Percentiles rank a stretch among this genome's conserved stretches.
phyloP scores from a whole-genome alignment of 108 stramenopile genomes.

The Fragilaria crotonensis region DNA sequence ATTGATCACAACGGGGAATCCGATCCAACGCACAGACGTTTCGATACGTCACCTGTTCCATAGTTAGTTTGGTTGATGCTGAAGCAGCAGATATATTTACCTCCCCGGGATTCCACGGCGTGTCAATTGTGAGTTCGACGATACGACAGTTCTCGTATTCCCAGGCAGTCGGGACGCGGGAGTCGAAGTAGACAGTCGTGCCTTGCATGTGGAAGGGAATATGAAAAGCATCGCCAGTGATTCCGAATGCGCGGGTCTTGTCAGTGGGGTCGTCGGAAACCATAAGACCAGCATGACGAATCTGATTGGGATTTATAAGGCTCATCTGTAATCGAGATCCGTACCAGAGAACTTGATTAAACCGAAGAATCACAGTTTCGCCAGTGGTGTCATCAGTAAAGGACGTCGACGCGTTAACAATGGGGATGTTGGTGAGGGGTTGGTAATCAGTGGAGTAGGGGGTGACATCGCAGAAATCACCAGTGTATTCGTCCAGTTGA shows the following conservation, averaged over 20 bases:
- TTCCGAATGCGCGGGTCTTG: not conserved
- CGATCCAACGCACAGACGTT: not conserved
- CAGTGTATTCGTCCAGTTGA: not conserved
- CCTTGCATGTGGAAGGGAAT: not conserved
- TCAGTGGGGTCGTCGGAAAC: constrained; percentile 1
- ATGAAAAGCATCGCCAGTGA: not conserved
- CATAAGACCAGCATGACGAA: constrained; percentile 18
- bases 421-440: constrained; percentile 13
- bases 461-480: not conserved
- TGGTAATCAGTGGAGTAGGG: not conserved
- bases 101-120: not conserved
- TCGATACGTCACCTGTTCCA: not conserved
- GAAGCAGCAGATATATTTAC: not conserved
- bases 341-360: constrained; percentile 25
- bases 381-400: not conserved
- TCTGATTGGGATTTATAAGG: constrained; percentile 32
- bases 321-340: constrained; percentile 6
- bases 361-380: constrained; percentile 22
- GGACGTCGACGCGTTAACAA: constrained; percentile 17
- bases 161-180: not conserved
- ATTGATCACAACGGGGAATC: not conserved
- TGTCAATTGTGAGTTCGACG: not conserved
- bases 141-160: not conserved
- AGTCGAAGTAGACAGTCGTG: not conserved
- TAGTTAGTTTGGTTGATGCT: not conserved